Conservation (phyloP, 371 early-diverging fungal species). For the Syncephalastrum contaminatum region DNA sequence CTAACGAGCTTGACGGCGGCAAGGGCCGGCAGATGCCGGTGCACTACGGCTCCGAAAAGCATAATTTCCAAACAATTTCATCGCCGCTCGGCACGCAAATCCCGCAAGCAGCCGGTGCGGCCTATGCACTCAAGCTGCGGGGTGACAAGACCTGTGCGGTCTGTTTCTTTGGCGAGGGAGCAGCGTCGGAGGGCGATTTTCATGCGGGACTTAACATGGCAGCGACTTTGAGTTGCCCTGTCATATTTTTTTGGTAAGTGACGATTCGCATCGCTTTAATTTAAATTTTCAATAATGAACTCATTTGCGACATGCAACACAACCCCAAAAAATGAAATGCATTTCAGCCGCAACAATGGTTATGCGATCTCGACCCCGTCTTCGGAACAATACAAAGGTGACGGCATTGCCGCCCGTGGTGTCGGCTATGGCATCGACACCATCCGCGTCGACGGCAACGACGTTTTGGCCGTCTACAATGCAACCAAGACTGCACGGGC, state of each 20-base stretch:
- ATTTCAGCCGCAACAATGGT: slow-evolving; percentile 91
- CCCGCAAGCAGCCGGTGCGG: slow-evolving; percentile 96
- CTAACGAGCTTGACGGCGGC: slow-evolving; percentile 86
- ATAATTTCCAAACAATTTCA: slow-evolving; percentile 95
- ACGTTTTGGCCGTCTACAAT: slow-evolving; percentile 95
- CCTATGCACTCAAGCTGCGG: slow-evolving; percentile 88
- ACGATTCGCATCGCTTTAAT: no score
- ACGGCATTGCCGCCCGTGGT: slow-evolving; percentile 93
- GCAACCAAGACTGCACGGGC: slow-evolving; percentile 85
- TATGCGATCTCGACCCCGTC: slow-evolving; percentile 97
- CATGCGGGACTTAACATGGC: slow-evolving; percentile 98
- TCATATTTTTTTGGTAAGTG: slow-evolving; percentile 89
- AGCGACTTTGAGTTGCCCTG: slow-evolving; percentile 87
- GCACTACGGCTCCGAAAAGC: slow-evolving; percentile 87
- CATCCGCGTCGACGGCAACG: slow-evolving; percentile 97
- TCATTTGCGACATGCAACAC: no score
- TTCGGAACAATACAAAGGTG: slow-evolving; percentile 95
- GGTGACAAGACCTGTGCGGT: slow-evolving; percentile 77
- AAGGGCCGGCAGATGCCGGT: slow-evolving; percentile 99
- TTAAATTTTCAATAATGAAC: no score
- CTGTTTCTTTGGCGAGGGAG: slow-evolving; percentile 98
- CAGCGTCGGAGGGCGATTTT: slow-evolving; percentile 97
- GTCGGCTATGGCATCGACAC: slow-evolving; percentile 97
- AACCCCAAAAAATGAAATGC: neutral
- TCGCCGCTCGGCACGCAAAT: slow-evolving; percentile 96